Evolutionary conservation across 208 protist species (phyloP), one percentile per base, ranked within the genome.

Genomic region (Lotmaria passim): DNA sequence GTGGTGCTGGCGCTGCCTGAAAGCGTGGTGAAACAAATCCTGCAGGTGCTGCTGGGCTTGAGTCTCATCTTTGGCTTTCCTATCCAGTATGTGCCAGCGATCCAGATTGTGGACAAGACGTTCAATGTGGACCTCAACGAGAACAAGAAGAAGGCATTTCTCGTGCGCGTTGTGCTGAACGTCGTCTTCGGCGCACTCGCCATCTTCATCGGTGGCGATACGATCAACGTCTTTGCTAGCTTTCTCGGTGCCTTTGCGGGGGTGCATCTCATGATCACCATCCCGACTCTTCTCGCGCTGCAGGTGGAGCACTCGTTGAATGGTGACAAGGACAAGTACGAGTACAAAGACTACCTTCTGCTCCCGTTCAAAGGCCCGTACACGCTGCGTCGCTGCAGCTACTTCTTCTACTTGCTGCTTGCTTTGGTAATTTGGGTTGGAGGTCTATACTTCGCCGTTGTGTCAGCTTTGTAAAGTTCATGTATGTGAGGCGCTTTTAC

Each of bases 51-150:
- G 12, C 65, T 94, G 15, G 89, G 82, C 0, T 48, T 92, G 33
- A 91, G 85, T 67, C 73, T 94, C 8, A 72, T 94, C 36, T 81
- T 94, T 33, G 78, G 86, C 31, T 93, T 89, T 59, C 89, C 89
- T 15, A 85, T 94, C 48, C 86, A 93, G 70, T 94, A 82, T 69
- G 74, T 91, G 2, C 89, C 89, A n/a, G 89, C 89, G 8, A 94
- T 94, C 58, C 86, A 94, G 60, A 73, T 94, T 24, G 72, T 92
- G 12, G 89, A 92, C 59, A 86, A 80, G 63, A 72, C 85, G 10
- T 61, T 91, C 23, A 36, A 72, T 26, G 79, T 90, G 8, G 77
- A 59, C 43, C 61, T 85, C 24, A 46, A 68, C 30, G 53, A 55
- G 15, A 62, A 75, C 56, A 48, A 47, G 48, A 51, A 23, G 28